Base-by-base conservation (phyloP, 2,329 filamentous ascomycete species). In the Aspergillus versicolor region DNA sequence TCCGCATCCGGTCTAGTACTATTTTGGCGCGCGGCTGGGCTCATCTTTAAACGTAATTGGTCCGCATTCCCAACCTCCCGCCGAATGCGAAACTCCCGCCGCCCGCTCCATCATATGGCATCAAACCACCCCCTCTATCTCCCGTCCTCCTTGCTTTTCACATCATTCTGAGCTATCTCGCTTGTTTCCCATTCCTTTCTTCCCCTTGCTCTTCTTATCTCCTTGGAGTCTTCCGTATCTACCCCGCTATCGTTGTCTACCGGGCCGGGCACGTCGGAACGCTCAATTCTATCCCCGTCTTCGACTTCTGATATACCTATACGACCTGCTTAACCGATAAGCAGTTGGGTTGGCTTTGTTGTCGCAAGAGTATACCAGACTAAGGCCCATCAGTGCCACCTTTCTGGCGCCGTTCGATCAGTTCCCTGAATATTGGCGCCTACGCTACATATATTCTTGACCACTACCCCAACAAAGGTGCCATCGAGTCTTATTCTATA, bases 291-390 rank as follows among this genome's bases (percentile, higher is more conserved):
- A 40, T 34, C 42, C 43, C 21, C 24, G 52, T 9, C 47, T 22
- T 52, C 40, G 19, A 32, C 9, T 19, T 13, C 40, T 21, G 24
- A 40, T 40, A 55, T 54, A 54, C 52, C 46, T 66, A 61, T 51
- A 65, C 65, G 64, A 51, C 58, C 62, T 65, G 48, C 48, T 43
- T 54, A 54, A 66, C 64, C 73, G 65, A 67, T 67, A 65, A 67
- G 63, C 63, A 50, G 46, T 44, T 47, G 56, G 43, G 19, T 44
- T 42, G 44, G 4, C 22, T 45, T 40, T 22, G 27, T 54, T 30
- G 38, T 46, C 45, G 32, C 50, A 51, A 57, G 17, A 30, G 42
- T 41, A 24, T 45, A 37, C 7, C 17, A 12, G 4, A 19, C 19
- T 42, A 11, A 9, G 12, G n/a, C 4, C 21, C 7, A 21, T 19